phyloP scores from a whole-genome alignment of 768 basidiomycete genomes.

The Terana coerulea region DNA sequence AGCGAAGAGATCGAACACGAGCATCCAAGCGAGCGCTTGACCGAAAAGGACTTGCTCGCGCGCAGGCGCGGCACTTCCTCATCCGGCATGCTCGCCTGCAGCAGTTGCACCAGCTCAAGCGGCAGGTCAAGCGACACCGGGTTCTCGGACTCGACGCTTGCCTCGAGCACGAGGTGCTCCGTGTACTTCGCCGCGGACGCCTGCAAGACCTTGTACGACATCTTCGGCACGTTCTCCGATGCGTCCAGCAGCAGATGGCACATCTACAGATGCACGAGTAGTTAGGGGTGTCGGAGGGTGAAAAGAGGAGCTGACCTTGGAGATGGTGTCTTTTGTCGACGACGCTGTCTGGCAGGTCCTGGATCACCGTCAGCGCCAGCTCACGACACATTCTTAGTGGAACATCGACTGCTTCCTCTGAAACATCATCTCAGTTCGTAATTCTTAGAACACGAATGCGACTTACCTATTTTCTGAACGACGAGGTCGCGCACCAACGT shows the following conservation, averaged over 20 bases:
- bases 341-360: conserved; percentile 58
- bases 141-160: conserved; percentile 71
- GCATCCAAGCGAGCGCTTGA: conserved; percentile 84
- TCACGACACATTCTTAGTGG: conserved; percentile 69
- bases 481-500: conserved; percentile 60
- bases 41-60: conserved; percentile 51
- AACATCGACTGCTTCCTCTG: background rate
- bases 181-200: conserved; percentile 71
- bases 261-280: conserved; percentile 47
- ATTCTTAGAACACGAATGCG: background rate
- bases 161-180: conserved; percentile 82
- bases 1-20: conserved; percentile 79
- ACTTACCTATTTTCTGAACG: conserved; percentile 49
- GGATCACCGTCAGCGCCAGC: conserved; percentile 63
- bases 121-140: conserved; percentile 56
- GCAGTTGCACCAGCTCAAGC: conserved; percentile 56
- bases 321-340: conserved; percentile 60
- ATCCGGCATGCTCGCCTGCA: conserved; percentile 45
- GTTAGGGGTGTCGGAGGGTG: background rate
- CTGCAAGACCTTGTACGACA: conserved; percentile 70
- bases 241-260: conserved; percentile 71
- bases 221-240: conserved; percentile 64
- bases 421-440: background rate
- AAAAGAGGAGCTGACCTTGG: conserved; percentile 42
- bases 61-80: conserved; percentile 36